phyloP scores from a whole-genome alignment of 2,329 filamentous ascomycete species.

The Hypoxylon sp. region DNA sequence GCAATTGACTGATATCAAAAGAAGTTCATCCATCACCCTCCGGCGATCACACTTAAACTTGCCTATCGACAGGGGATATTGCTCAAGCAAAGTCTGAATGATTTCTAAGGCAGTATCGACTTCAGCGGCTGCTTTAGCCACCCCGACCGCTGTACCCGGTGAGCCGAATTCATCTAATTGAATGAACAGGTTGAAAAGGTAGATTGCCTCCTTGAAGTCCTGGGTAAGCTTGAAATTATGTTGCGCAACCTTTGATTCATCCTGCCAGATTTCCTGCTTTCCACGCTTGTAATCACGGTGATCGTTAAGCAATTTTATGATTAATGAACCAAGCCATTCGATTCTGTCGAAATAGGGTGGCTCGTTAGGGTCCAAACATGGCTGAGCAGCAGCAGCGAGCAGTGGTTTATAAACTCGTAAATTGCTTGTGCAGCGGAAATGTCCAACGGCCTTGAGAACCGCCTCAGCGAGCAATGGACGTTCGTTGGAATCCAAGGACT shows the following conservation, averaged over 20 bases:
- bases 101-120: conserved; percentile 6
- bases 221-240: neutral
- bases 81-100: neutral
- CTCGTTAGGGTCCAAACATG: neutral
- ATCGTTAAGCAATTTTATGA: neutral
- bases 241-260: neutral
- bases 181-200: neutral
- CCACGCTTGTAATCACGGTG: neutral
- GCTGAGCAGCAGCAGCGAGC: neutral
- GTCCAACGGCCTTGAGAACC: neutral
- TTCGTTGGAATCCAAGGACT: neutral
- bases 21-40: neutral
- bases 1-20: neutral
- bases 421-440: neutral
- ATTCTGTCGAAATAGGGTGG: neutral
- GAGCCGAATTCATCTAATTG: neutral
- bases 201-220: neutral
- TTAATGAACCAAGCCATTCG: neutral
- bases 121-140: neutral
- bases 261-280: neutral
- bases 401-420: neutral
- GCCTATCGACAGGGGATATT: conserved; percentile 1
- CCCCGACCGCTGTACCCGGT: neutral
- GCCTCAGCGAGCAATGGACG: neutral
- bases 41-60: neutral